Conservation (phyloP, 176 grass and related monocot species). For the Carex kokanica region DNA sequence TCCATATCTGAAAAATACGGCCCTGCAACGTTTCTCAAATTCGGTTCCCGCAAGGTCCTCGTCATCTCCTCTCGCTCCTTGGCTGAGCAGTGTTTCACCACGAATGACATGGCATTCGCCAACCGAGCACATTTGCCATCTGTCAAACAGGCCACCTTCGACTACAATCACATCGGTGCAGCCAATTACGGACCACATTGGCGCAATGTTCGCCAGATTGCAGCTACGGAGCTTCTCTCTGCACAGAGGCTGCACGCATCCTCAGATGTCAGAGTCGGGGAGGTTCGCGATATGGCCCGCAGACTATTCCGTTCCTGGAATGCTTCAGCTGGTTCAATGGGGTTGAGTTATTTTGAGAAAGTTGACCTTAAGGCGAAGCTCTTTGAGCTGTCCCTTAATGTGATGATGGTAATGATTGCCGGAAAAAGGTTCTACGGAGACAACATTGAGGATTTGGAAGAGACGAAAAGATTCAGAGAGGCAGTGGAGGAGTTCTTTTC, state of each 20-base stretch:
- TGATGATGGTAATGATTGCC: constrained; percentile 14
- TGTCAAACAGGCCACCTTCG: not conserved
- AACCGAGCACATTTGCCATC: constrained; percentile 25
- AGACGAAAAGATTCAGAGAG: not conserved
- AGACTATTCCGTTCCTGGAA: not conserved
- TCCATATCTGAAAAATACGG: constrained; percentile 5
- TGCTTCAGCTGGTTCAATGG: not conserved
- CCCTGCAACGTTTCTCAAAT: constrained; percentile 16
- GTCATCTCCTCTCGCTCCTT: constrained; percentile 15
- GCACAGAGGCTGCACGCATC: constrained; percentile 3
- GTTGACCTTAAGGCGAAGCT: not conserved
- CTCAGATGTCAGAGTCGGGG: not conserved
- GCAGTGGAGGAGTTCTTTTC: not conserved
- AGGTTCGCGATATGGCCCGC: not conserved
- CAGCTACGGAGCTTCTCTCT: constrained; percentile 18
- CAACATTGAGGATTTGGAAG: not conserved
- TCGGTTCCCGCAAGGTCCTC: constrained; percentile 20
- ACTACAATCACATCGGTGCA: not conserved
- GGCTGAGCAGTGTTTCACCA: constrained; percentile 32
- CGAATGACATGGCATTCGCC: constrained; percentile 31
- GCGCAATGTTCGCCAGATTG: constrained; percentile 32
- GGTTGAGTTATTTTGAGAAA: not conserved
- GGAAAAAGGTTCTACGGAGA: constrained; percentile 6
- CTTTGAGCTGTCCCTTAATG: constrained; percentile 39
- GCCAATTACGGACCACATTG: constrained; percentile 22